These are phyloP conservation scores for Phylloporus sp. DNA, from an alignment of 768 basidiomycete genomes.

Conservation along the genomic window DNA sequence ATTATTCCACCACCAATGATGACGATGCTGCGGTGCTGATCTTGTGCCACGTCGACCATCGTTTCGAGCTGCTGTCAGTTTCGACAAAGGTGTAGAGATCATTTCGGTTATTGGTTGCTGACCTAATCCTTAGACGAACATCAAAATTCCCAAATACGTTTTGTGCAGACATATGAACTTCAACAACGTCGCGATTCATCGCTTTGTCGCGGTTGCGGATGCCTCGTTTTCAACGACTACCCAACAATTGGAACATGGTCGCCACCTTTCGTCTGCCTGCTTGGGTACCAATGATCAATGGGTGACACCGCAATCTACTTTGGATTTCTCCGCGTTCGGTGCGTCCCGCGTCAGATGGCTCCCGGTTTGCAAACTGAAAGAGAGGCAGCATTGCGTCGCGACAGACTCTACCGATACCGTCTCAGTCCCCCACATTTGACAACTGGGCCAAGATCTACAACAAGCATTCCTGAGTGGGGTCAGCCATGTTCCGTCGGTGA, in stretches of 20 bases:
- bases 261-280: conserved; percentile 16
- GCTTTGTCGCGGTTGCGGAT: conserved; percentile 12
- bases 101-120: no score
- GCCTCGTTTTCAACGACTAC: not conserved
- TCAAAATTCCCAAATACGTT: no score
- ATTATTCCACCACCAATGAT: conserved; percentile 87
- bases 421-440: conserved; percentile 14
- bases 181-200: conserved; percentile 18
- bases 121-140: no score
- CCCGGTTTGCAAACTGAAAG: conserved; percentile 3
- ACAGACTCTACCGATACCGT: conserved; percentile 23
- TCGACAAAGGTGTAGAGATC: not conserved
- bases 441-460: not conserved
- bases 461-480: conserved; percentile 38
- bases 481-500: conserved; percentile 22
- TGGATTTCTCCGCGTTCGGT: conserved; percentile 20
- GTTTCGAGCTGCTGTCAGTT: not conserved
- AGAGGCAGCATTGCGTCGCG: conserved; percentile 12
- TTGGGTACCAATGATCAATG: conserved; percentile 14
- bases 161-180: not conserved
- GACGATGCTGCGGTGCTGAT: conserved; percentile 43
- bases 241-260: conserved; percentile 16
- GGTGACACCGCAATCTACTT: conserved; percentile 14
- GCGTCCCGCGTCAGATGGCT: conserved; percentile 5
- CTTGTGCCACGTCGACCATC: conserved; percentile 13